Percentiles rank a stretch among this genome's conserved stretches.
phyloP scores from a whole-genome alignment of 768 basidiomycete genomes.

The Psilocybe cyanescens region DNA sequence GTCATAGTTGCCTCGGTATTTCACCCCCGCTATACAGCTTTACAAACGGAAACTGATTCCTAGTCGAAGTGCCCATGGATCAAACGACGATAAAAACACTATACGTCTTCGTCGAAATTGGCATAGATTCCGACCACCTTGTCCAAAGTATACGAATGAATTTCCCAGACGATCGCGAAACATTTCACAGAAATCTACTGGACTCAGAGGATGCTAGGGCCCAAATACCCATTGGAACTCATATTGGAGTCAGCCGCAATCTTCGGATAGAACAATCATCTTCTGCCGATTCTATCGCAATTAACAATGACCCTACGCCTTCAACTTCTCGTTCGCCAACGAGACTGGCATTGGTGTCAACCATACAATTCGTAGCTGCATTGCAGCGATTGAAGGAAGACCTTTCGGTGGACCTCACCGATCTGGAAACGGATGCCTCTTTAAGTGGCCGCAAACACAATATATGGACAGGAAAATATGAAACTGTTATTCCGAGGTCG shows the following conservation, averaged over 20 bases:
- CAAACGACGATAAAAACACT: slow-evolving; percentile 93
- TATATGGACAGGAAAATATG: slow-evolving; percentile 67
- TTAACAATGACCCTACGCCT: slow-evolving; percentile 9
- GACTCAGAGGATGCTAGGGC: slow-evolving; percentile 53
- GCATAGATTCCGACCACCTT: slow-evolving; percentile 87
- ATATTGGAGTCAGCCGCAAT: slow-evolving; percentile 54
- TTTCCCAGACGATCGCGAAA: slow-evolving; percentile 75
- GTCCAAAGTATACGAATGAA: slow-evolving; percentile 85
- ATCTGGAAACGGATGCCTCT: slow-evolving; percentile 13
- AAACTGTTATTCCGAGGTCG: slow-evolving; percentile 77
- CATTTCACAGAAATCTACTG: slow-evolving; percentile 68
- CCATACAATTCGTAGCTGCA: slow-evolving; percentile 96
- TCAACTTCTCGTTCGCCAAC: slow-evolving; percentile 46
- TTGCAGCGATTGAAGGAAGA: slow-evolving; percentile 87
- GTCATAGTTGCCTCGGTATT: slow-evolving; percentile 93
- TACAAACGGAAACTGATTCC: background rate
- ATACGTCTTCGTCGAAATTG: slow-evolving; percentile 97
- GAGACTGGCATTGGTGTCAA: slow-evolving; percentile 89
- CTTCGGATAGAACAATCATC: slow-evolving; percentile 64
- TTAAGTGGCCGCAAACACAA: slow-evolving; percentile 1
- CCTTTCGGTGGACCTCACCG: slow-evolving; percentile 47
- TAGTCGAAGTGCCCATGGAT: slow-evolving; percentile 83
- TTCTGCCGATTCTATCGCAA: slow-evolving; percentile 4
- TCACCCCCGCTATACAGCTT: slow-evolving; percentile 1
- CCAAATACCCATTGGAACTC: slow-evolving; percentile 43